Percentiles rank a stretch among this genome's conserved stretches.
Evolutionary conservation across 176 grass and related monocot genomes (phyloP).

Genomic region (Microstegium vimineum): DNA sequence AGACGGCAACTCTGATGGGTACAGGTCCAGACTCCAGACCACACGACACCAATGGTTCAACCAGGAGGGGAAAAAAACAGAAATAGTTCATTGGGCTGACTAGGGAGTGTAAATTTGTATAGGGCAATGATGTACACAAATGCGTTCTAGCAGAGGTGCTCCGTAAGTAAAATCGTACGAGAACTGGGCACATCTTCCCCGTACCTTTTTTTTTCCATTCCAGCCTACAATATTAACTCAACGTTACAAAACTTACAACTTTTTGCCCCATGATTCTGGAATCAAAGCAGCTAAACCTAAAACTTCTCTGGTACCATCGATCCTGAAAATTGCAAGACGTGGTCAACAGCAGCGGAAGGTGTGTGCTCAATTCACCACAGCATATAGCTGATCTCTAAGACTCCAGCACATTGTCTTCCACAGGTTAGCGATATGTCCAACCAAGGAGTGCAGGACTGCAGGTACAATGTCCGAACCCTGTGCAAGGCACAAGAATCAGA

Average conservation of each 20-base stretch:
- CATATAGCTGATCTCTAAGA: not conserved
- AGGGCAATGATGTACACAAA: not conserved
- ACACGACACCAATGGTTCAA: not conserved
- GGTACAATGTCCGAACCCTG: constrained; percentile 6
- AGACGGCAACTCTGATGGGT: not conserved
- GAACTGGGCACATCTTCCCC: not conserved
- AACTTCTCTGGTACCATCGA: not conserved
- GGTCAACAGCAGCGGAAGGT: not conserved
- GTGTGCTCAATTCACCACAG: not conserved
- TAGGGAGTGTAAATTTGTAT: no score
- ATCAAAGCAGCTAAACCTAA: not conserved
- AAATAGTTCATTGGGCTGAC: not conserved
- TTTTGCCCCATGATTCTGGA: not conserved
- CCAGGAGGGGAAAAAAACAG: not conserved
- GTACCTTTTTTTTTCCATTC: not conserved
- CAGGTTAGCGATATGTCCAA: not conserved
- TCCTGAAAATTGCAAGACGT: not conserved
- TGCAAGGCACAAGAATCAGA: not conserved
- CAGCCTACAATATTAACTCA: not conserved
- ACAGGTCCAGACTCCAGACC: not conserved
- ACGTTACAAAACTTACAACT: not conserved
- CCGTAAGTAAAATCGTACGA: no score
- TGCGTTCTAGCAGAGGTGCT: no score
- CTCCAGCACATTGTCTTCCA: not conserved
- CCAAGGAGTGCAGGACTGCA: not conserved